phyloP scores from a whole-genome alignment of 225 moss, liverwort and hornwort genomes.

The Antitrichia curtipendula region DNA sequence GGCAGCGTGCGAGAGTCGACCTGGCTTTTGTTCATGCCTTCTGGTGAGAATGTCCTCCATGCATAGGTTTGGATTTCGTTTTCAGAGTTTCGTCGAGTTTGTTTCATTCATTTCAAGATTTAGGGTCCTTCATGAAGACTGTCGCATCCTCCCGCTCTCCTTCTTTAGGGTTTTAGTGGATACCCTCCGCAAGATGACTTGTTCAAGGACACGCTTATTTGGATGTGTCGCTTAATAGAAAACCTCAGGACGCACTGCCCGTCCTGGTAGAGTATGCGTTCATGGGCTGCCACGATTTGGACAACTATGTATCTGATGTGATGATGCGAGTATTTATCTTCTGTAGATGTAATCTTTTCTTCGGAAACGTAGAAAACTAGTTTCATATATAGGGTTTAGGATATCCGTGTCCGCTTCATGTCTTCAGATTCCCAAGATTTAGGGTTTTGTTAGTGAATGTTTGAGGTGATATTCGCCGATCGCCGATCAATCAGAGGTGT shows the following conservation, averaged over 20 bases:
- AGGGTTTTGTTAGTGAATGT: background rate
- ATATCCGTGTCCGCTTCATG: background rate
- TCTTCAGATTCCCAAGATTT: background rate
- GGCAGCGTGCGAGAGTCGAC: constrained; percentile 84
- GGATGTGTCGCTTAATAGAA: background rate
- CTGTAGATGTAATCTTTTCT: background rate
- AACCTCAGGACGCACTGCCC: background rate
- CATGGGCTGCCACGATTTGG: background rate
- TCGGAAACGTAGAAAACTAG: background rate
- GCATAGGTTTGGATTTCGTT: background rate
- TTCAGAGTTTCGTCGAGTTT: background rate
- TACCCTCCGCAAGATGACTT: background rate
- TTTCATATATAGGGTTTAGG: background rate
- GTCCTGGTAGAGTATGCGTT: background rate
- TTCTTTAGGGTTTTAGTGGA: background rate
- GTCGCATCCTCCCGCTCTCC: background rate
- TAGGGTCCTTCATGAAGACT: background rate
- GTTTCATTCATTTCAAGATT: background rate
- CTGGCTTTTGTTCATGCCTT: constrained; percentile 97
- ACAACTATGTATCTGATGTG: background rate
- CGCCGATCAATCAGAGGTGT: background rate
- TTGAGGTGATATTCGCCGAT: background rate
- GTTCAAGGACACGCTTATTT: background rate
- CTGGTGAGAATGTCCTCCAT: constrained; percentile 43
- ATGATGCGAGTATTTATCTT: background rate